Conservation (phyloP, 179 eudicot species). For the Dionaea muscipula region DNA sequence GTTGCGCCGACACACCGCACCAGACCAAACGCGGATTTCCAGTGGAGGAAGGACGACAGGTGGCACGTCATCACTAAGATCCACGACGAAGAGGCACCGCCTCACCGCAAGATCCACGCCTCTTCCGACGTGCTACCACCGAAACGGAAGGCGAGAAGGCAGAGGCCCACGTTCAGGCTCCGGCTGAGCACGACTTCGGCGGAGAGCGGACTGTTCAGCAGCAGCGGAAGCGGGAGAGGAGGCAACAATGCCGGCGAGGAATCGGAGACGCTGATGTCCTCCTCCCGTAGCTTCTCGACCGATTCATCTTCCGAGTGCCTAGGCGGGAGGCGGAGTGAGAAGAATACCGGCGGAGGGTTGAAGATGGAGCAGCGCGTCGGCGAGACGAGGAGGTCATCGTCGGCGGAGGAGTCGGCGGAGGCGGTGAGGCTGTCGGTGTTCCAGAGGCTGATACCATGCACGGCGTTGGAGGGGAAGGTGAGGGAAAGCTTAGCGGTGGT, state of each 20-base stretch:
- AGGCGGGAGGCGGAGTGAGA: not conserved
- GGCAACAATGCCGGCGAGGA: slow-evolving; percentile 18
- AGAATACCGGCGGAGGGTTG: not conserved
- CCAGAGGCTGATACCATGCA: slow-evolving; percentile 48
- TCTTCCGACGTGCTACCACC: slow-evolving; percentile 18
- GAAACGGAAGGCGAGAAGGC: slow-evolving; percentile 4
- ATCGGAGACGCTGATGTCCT: slow-evolving; percentile 30
- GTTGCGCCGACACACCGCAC: slow-evolving; percentile 9
- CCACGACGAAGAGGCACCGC: slow-evolving; percentile 24
- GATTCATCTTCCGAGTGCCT: slow-evolving; percentile 23
- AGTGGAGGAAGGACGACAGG: slow-evolving; percentile 36
- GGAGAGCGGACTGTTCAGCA: slow-evolving; percentile 34
- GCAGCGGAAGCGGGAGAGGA: slow-evolving; percentile 25
- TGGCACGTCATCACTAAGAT: slow-evolving; percentile 54
- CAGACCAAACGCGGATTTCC: slow-evolving; percentile 13
- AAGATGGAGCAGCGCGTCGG: not conserved
- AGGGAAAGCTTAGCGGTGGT: slow-evolving; percentile 74
- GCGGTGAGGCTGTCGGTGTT: slow-evolving; percentile 43
- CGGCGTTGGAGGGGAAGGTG: slow-evolving; percentile 63
- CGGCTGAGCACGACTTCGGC: slow-evolving; percentile 33
- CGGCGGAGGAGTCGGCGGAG: not conserved
- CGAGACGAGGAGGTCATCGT: not conserved
- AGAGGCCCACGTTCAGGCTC: slow-evolving; percentile 1
- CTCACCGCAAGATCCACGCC: slow-evolving; percentile 46
- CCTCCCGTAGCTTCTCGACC: slow-evolving; percentile 26